These are phyloP conservation scores for Carex myosuroides DNA, from an alignment of 176 grass and related monocot species.

Conservation along the genomic window DNA sequence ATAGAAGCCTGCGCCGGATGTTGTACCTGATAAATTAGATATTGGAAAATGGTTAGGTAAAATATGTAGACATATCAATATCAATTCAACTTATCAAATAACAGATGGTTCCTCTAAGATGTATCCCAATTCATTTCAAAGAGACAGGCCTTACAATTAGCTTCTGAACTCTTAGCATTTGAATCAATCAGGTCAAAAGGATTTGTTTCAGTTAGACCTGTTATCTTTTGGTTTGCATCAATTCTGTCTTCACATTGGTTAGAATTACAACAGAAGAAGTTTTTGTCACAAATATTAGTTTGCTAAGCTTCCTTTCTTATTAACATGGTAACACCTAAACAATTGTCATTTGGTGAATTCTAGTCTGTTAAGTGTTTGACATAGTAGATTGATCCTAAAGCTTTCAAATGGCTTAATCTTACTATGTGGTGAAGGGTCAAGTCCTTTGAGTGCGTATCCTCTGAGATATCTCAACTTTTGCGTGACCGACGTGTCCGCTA, in stretches of 20 bases:
- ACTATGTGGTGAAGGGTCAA: not conserved
- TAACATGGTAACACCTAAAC: not conserved
- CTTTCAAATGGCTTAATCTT: not conserved
- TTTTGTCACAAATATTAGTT: not conserved
- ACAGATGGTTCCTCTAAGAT: not conserved
- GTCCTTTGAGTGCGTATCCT: not conserved
- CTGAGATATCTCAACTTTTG: no score
- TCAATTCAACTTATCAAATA: not conserved
- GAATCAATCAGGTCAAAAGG: not conserved
- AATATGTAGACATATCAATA: not conserved
- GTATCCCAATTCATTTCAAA: not conserved
- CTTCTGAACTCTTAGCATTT: not conserved
- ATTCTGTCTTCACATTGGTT: not conserved
- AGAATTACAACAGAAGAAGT: not conserved
- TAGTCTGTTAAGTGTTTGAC: not conserved
- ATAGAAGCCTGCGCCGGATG: slow-evolving; percentile 81
- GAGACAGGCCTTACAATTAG: not conserved
- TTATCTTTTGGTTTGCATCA: not conserved
- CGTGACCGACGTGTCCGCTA: no score
- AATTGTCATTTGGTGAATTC: not conserved
- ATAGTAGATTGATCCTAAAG: not conserved
- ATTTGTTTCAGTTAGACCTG: not conserved
- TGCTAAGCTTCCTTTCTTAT: not conserved
- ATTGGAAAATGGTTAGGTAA: not conserved
- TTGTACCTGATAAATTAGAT: slow-evolving; percentile 54